Percentiles rank a stretch among this genome's conserved stretches.
Conservation (phyloP, 2,329 filamentous ascomycete genomes). For the Sclerotinia borealis region DNA sequence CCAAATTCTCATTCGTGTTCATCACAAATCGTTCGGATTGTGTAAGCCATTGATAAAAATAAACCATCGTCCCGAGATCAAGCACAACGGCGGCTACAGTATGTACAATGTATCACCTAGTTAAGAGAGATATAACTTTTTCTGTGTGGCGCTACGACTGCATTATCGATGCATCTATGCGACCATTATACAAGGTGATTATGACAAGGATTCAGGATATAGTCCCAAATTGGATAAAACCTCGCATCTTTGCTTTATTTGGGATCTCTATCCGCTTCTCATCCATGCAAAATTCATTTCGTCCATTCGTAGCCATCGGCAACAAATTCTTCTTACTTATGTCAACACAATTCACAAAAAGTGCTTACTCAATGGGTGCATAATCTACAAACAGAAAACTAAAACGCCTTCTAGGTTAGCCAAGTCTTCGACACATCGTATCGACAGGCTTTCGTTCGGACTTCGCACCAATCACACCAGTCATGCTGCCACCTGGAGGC, state of each 20-base stretch:
- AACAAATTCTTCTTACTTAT: background rate
- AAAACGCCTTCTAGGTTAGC: background rate
- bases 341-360: background rate
- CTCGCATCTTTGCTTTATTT: background rate
- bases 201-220: background rate
- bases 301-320: background rate
- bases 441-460: background rate
- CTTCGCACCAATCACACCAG: background rate
- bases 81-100: background rate
- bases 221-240: background rate
- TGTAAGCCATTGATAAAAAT: background rate
- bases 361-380: background rate
- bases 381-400: background rate
- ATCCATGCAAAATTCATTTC: background rate
- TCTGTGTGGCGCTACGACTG: slow-evolving; percentile 2
- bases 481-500: background rate
- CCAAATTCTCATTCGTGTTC: background rate
- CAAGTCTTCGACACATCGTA: background rate
- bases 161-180: background rate
- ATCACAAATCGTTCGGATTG: background rate
- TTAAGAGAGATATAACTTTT: background rate
- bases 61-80: background rate
- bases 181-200: background rate
- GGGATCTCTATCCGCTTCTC: background rate
- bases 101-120: background rate